These are phyloP conservation scores for Polytolypa hystricis DNA, from an alignment of 2,329 filamentous ascomycete species.

Conservation along the genomic window DNA sequence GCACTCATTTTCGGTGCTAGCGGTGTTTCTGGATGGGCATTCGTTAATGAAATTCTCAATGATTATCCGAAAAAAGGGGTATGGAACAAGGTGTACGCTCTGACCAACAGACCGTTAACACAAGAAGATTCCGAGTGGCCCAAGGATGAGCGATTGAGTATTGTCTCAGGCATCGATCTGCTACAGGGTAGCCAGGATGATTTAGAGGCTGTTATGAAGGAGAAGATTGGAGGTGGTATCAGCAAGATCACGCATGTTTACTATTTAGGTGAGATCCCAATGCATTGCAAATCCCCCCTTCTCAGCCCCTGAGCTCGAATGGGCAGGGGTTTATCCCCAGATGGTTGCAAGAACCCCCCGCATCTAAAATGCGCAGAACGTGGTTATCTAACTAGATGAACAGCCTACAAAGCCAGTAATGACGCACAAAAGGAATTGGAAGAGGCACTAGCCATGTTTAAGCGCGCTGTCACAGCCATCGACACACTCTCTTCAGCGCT, in stretches of 20 bases:
- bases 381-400: too few relatives aligned
- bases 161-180: slow-evolving; percentile 18
- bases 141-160: slow-evolving; percentile 10
- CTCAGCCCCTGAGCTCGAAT: too few relatives aligned
- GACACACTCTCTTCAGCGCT: slow-evolving; percentile 28
- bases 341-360: too few relatives aligned
- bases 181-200: slow-evolving; percentile 11
- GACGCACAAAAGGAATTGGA: neutral
- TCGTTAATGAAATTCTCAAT: slow-evolving; percentile 15
- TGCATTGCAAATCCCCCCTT: neutral
- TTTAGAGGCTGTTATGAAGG: neutral
- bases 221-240: slow-evolving; percentile 16
- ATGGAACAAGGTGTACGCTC: slow-evolving; percentile 17
- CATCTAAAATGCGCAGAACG: too few relatives aligned
- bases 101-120: slow-evolving; percentile 16
- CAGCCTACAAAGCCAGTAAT: neutral
- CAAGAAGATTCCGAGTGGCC: slow-evolving; percentile 13
- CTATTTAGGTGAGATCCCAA: slow-evolving; percentile 25
- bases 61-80: slow-evolving; percentile 18
- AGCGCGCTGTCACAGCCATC: slow-evolving; percentile 25
- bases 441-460: neutral
- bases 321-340: too few relatives aligned
- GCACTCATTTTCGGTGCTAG: slow-evolving; percentile 22
- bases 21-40: slow-evolving; percentile 23
- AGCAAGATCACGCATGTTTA: slow-evolving; percentile 34